Percentiles rank a stretch among this genome's conserved stretches.
These are phyloP conservation scores for Isatis tinctoria DNA, from an alignment of 345 rosid species.

Conservation along the genomic window DNA sequence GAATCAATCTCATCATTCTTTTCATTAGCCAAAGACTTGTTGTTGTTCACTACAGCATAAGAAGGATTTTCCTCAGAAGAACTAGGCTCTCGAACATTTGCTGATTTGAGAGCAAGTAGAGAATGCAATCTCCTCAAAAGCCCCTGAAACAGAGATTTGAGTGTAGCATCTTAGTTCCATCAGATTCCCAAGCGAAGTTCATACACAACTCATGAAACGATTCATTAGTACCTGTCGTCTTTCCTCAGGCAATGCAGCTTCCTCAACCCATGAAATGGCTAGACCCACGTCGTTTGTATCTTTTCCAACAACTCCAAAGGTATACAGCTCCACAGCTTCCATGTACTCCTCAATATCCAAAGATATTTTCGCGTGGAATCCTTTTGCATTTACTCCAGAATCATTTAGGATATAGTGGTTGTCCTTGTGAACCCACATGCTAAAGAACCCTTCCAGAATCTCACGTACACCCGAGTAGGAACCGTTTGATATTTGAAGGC, in stretches of 20 bases:
- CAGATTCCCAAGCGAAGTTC: neutral
- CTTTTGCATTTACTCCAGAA: conserved; percentile 29
- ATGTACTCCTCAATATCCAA: conserved; percentile 52
- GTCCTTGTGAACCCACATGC: conserved; percentile 59
- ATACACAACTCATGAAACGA: conserved; percentile 1
- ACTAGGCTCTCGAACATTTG: conserved; percentile 29
- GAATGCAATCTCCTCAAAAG: conserved; percentile 75
- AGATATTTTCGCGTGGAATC: conserved; percentile 26
- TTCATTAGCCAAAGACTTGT: conserved; percentile 11
- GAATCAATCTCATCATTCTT: conserved; percentile 14
- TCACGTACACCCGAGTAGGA: conserved; percentile 50
- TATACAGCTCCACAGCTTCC: conserved; percentile 67
- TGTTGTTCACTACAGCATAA: conserved; percentile 23
- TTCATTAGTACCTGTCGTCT: conserved; percentile 53
- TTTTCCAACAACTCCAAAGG: conserved; percentile 54
- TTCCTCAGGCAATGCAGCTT: conserved; percentile 73
- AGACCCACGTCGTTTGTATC: conserved; percentile 42
- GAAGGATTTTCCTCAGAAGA: conserved; percentile 32
- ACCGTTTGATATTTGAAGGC: conserved; percentile 69
- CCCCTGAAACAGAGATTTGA: conserved; percentile 39
- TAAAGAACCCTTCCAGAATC: conserved; percentile 68
- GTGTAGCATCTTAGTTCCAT: neutral
- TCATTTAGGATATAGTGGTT: conserved; percentile 34
- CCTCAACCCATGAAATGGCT: conserved; percentile 84
- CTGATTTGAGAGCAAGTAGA: conserved; percentile 37